A percentile compares a stretch with the other conserved stretches of the same genome.
Evolutionary conservation across 257 asterid species (phyloP).

Genomic region (Ajuga chamaepitys): DNA sequence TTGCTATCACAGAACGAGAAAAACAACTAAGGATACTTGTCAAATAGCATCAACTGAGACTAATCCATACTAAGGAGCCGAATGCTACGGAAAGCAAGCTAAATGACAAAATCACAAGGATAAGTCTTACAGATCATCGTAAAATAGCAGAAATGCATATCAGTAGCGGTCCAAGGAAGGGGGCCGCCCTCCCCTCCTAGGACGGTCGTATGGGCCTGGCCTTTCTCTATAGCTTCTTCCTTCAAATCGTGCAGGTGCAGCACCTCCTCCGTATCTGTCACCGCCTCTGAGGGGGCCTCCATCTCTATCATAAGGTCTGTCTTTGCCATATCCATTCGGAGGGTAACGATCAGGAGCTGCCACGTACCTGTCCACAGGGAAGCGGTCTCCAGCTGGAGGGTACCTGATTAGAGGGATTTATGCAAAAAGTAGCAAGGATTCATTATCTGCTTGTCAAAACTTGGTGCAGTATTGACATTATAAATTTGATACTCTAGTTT

Average conservation of each 20-base stretch:
- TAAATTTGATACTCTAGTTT: too few species aligned
- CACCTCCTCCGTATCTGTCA: slow-evolving; percentile 54
- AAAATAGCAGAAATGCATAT: slow-evolving; percentile 2
- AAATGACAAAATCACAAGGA: slow-evolving; percentile 10
- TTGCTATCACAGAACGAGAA: not conserved
- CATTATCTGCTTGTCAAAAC: not conserved
- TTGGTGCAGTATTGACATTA: not conserved
- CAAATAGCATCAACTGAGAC: not conserved
- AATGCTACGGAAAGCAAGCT: not conserved
- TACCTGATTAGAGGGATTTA: slow-evolving; percentile 38
- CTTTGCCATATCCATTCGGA: slow-evolving; percentile 58
- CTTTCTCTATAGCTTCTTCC: slow-evolving; percentile 65
- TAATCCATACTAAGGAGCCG: not conserved
- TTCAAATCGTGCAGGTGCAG: slow-evolving; percentile 60
- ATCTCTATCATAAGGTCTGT: slow-evolving; percentile 50
- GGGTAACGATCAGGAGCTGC: slow-evolving; percentile 63
- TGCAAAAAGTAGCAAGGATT: not conserved
- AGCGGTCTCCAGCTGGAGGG: slow-evolving; percentile 57
- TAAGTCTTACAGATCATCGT: not conserved
- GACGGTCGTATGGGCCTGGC: slow-evolving; percentile 75
- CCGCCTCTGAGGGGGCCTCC: slow-evolving; percentile 49
- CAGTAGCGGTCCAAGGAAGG: slow-evolving; percentile 67
- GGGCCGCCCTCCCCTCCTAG: slow-evolving; percentile 71
- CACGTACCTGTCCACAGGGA: slow-evolving; percentile 53
- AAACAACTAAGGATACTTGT: not conserved